Base-by-base conservation (phyloP, 192 early-diverging fungal genomes). In the Umbelopsis ramanniana region DNA sequence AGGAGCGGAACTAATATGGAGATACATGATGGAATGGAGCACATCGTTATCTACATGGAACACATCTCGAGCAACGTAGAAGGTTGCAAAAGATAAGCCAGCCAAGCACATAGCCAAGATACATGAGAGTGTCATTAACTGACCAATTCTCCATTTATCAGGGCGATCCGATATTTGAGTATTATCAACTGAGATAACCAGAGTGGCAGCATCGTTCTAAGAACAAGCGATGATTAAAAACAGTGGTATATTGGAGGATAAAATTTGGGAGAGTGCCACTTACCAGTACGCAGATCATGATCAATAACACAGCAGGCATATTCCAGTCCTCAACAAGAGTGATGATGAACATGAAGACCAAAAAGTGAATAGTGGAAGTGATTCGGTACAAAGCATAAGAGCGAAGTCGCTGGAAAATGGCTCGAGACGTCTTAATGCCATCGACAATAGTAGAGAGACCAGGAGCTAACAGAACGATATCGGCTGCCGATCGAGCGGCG, bases 141-240 rank as follows among this genome's bases (percentile, higher is more conserved):
- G 96, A 21, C 96, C 95, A 74, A 96, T 92, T 68, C 96, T 80
- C 95, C 95, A 98, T 82, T 97, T 98, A 89, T 97, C 94, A 14
- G 95, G 96, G 22, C 82, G 81, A 50, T 87, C 82, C 40, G 95
- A 97, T 74, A 97, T 96, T 81, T 93, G 86, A 23, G 96, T 91
- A 71, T 97, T 95, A 85, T 98, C 96, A 57, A 97, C 90, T 14
- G 94, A 87, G 66, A 98, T 97, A 68, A 98, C 95, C 35, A 97
- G 79, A 8, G 93, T 94, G 33, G 93, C 92, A n/a, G 91, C 93
- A 75, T 96, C 94, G 82, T 97, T 96, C 75, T 79, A 43, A 11
- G 43, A 4, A 37, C 4, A 9, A 46, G 21, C 60, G 38, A 55
- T 29, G 63, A 35, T 55, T 26, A 55, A 55, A 48, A 10, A 48